A percentile compares a stretch with the other conserved stretches of the same genome.
phyloP scores from a whole-genome alignment of 2,329 filamentous ascomycete species.

The Neoscytalidium dimidiatum region DNA sequence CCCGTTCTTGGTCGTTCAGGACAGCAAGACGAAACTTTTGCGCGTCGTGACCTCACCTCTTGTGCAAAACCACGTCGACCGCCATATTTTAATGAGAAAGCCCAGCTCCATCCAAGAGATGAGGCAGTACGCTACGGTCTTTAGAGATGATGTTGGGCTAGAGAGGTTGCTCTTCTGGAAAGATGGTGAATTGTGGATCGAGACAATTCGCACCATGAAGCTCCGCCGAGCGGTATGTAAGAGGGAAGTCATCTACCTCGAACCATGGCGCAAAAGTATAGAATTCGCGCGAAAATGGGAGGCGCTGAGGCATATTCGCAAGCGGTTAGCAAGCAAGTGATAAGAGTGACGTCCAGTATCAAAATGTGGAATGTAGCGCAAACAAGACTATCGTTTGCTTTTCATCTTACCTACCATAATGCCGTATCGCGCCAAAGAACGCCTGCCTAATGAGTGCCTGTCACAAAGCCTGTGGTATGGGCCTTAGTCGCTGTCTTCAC shows the following conservation, averaged over 20 bases:
- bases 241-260: background rate
- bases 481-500: background rate
- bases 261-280: background rate
- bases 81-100: background rate
- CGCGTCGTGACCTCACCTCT: background rate
- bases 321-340: background rate
- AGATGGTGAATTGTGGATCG: background rate
- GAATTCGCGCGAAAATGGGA: background rate
- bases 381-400: background rate
- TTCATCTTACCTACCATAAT: background rate
- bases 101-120: background rate
- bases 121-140: background rate
- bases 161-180: background rate
- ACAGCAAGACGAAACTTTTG: background rate
- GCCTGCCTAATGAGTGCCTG: background rate
- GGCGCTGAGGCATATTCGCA: no score
- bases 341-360: background rate
- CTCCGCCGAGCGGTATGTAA: no score
- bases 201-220: background rate
- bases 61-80: background rate
- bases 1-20: background rate
- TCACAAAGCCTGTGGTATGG: background rate
- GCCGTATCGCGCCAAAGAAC: background rate
- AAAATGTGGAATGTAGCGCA: background rate
- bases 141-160: background rate